Conservation (phyloP, 805 yeast species). For the Zygoascus bituminiphila region DNA sequence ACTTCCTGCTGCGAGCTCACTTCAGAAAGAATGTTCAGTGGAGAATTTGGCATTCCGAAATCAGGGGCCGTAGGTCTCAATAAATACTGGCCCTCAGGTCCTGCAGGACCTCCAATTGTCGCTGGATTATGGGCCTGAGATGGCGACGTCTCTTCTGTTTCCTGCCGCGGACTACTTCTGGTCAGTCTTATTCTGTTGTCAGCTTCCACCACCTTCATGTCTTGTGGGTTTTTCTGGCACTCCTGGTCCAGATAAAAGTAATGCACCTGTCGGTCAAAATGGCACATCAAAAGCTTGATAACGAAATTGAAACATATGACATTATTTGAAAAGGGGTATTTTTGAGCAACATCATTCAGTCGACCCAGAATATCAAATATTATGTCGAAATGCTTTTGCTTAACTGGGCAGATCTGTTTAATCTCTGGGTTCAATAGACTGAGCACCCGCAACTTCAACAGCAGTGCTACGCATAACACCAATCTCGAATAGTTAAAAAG, state of each 20-base stretch:
- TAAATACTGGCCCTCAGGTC: neutral
- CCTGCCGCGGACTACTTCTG: neutral
- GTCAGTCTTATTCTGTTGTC: neutral
- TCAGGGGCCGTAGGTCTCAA: neutral
- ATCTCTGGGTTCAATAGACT: conserved; percentile 22
- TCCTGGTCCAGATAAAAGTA: conserved; percentile 1
- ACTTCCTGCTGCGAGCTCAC: conserved; percentile 28
- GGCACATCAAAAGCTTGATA: conserved; percentile 26
- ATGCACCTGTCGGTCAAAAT: conserved; percentile 23
- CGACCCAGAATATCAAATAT: conserved; percentile 16
- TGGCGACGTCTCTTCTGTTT: conserved; percentile 5
- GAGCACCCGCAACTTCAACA: conserved; percentile 28
- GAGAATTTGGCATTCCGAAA: conserved; percentile 17
- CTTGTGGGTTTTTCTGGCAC: neutral
- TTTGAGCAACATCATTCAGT: conserved; percentile 17
- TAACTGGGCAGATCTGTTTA: conserved; percentile 21
- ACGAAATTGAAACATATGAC: conserved; percentile 25
- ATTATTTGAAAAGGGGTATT: conserved; percentile 25
- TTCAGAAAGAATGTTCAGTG: conserved; percentile 34
- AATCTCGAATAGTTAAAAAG: conserved; percentile 23
- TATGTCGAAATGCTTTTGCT: conserved; percentile 16
- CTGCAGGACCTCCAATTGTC: neutral
- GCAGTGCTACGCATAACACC: conserved; percentile 23
- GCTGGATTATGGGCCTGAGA: neutral
- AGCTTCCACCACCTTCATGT: neutral